Evolutionary conservation across 306 rosid genomes (phyloP).

Genomic region (Trifolium pratense): DNA sequence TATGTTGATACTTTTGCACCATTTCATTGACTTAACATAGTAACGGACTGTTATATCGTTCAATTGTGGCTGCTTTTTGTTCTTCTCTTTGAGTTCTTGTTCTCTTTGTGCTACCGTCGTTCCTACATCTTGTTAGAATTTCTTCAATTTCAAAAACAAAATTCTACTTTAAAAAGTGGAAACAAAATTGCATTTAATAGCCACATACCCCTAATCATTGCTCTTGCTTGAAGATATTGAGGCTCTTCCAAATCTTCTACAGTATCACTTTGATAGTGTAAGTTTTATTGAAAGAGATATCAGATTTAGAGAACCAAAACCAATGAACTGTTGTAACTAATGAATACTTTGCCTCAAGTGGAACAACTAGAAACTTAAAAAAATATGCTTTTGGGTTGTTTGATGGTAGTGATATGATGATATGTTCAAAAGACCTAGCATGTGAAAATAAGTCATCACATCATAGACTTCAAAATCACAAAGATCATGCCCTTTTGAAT

Average conservation of each 20-base stretch:
- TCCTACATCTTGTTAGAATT: neutral
- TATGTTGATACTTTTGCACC: too few species aligned
- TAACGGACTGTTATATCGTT: too few species aligned
- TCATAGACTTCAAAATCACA: conserved; percentile 11
- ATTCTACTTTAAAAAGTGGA: too few species aligned
- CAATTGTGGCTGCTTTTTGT: too few species aligned
- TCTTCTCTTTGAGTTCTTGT: too few species aligned
- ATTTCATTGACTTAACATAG: too few species aligned
- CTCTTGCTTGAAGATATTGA: neutral
- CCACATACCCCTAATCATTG: neutral
- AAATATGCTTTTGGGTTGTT: neutral
- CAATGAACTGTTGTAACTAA: too few species aligned
- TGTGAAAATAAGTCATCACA: conserved; percentile 1
- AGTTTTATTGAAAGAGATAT: neutral
- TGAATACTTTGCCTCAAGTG: conserved; percentile 1
- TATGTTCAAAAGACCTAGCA: conserved; percentile 37
- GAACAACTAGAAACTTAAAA: neutral
- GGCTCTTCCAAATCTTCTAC: too few species aligned
- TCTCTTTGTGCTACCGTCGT: too few species aligned
- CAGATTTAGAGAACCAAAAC: neutral
- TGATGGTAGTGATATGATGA: conserved; percentile 27
- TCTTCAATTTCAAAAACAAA: too few species aligned
- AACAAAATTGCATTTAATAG: too few species aligned
- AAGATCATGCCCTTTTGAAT: conserved; percentile 1
- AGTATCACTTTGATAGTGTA: neutral